phyloP scores from a whole-genome alignment of 352 stramenopile genomes.

The Albugo candida region DNA sequence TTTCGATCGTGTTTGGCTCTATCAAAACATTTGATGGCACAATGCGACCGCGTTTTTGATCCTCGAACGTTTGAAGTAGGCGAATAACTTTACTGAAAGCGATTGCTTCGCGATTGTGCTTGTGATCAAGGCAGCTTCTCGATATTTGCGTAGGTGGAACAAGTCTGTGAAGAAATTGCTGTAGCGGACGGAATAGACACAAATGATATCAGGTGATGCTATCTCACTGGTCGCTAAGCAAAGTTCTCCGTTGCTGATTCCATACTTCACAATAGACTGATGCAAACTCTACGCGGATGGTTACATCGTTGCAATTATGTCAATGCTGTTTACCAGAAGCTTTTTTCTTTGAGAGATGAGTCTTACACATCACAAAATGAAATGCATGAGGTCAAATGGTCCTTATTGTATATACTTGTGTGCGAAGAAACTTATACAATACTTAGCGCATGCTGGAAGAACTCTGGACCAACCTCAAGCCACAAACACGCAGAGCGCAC shows the following conservation, averaged over 20 bases:
- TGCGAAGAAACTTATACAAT: not conserved
- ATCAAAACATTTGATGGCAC: slow-evolving; percentile 27
- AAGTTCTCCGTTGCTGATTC: too few relatives aligned
- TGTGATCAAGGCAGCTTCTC: not conserved
- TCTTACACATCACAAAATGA: slow-evolving; percentile 39
- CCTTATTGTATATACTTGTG: not conserved
- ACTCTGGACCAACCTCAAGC: slow-evolving; percentile 62
- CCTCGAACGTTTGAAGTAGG: slow-evolving; percentile 43
- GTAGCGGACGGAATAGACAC: not conserved
- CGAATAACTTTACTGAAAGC: not conserved
- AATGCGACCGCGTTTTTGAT: slow-evolving; percentile 67
- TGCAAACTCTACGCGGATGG: slow-evolving; percentile 42
- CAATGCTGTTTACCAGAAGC: slow-evolving; percentile 41
- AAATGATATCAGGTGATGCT: slow-evolving; percentile 2
- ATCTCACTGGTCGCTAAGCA: too few relatives aligned
- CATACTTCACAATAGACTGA: slow-evolving; percentile 16
- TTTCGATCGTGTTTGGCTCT: slow-evolving; percentile 58
- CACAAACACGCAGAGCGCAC: slow-evolving; percentile 41
- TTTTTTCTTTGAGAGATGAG: slow-evolving; percentile 39
- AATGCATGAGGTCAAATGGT: slow-evolving; percentile 23
- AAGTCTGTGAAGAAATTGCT: slow-evolving; percentile 3
- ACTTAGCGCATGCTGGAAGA: slow-evolving; percentile 50
- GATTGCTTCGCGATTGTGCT: not conserved
- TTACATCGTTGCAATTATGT: slow-evolving; percentile 53
- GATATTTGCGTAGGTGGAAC: slow-evolving; percentile 2